Conservation (phyloP, 2,329 filamentous ascomycete genomes). For the Fusarium nurragi region DNA sequence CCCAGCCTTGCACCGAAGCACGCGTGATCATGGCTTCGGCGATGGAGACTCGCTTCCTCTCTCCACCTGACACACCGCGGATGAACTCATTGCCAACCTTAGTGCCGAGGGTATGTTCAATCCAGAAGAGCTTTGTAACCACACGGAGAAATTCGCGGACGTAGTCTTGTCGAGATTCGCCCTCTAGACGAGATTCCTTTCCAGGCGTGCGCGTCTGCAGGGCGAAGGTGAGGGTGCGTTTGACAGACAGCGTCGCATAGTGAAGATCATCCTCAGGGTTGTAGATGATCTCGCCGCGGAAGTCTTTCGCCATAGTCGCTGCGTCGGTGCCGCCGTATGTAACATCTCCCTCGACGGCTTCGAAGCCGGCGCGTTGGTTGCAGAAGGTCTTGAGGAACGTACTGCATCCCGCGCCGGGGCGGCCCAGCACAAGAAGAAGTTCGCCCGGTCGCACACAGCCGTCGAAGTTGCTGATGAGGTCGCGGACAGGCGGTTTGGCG, state of each 20-base stretch:
- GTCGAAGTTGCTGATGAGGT: constrained; percentile 71
- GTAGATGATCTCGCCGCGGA: constrained; percentile 71
- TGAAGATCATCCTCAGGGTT: constrained; percentile 76
- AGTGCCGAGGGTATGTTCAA: constrained; percentile 74
- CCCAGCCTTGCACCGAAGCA: constrained; percentile 76
- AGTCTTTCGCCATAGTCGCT: constrained; percentile 60
- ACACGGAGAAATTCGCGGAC: constrained; percentile 65
- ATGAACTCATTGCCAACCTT: constrained; percentile 75
- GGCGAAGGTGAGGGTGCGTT: constrained; percentile 73
- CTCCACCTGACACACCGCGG: constrained; percentile 70
- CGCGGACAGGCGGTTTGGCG: constrained; percentile 67
- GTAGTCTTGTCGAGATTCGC: constrained; percentile 66
- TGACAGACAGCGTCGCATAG: constrained; percentile 74
- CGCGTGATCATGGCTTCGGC: constrained; percentile 70
- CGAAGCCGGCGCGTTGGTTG: constrained; percentile 73
- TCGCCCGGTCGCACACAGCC: constrained; percentile 77
- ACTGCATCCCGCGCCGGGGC: constrained; percentile 75
- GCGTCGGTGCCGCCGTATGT: constrained; percentile 65
- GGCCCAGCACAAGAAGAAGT: constrained; percentile 73
- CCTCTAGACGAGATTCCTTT: constrained; percentile 60
- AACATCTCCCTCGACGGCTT: constrained; percentile 70
- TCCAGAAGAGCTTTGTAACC: constrained; percentile 76
- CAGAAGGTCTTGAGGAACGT: constrained; percentile 77
- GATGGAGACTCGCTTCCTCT: constrained; percentile 79
- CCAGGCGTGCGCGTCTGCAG: constrained; percentile 70